Evolutionary conservation across 1,139 yeast genomes (phyloP), one percentile per base, ranked within the genome.

Genomic region (Debaryomycetaceae sp.): DNA sequence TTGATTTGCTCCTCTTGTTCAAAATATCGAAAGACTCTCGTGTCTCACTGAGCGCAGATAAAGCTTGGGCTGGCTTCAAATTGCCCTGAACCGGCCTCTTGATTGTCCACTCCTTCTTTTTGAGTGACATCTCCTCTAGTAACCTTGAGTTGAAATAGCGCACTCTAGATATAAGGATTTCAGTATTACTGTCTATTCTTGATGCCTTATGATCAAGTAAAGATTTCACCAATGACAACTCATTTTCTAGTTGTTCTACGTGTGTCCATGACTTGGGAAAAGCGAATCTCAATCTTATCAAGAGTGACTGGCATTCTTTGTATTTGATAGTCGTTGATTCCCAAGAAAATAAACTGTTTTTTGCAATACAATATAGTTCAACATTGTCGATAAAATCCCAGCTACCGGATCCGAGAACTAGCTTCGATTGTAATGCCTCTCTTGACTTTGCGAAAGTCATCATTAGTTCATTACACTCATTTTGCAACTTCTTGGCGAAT

Each of bases 211-310:
- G 62, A 0, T 54, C 55, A 27, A 81, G 50, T 3, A 83, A 61
- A 20, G 78, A 73, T 1, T 57, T 51, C 7, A 87, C 59, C 5
- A 79, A 69, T 1, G 70, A 59, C 47, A 76, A 59, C 43, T 78
- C 80, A 45, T 69, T 72, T 24, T 80, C 83, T 2, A 88, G 53
- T 52, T 87, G 95, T 40, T 86, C 95, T 38, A 71, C 69, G 56
- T 69, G 79, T 1, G 83, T 51, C 88, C 93, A 86, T 24, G 75
- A 74, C 0, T 60, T 41, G 0, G 85, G 79, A 44, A 81, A 75
- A 36, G 70, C 70, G 53, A 67, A 75, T 38, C 85, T 65, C 35
- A 72, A 68, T 34, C 74, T 70, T 0, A 66, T 50, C 11, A 86
- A 62, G 1, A 74, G 50, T 1, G 57, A 58, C 46, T 84, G 87